Conservation (phyloP, 2,329 filamentous ascomycete species). For the Venturia effusa region DNA sequence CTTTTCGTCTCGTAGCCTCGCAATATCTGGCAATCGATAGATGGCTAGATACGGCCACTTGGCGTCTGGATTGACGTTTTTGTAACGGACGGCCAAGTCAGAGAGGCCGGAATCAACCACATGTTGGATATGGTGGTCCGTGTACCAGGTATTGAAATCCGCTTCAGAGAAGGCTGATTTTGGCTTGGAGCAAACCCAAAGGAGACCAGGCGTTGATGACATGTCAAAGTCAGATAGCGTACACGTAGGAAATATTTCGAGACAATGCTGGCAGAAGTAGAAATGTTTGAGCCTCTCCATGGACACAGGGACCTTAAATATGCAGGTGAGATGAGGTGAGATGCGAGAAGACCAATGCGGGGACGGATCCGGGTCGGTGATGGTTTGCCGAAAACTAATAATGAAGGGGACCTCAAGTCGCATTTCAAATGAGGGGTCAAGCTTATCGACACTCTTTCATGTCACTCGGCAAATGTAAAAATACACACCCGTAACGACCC, state of each 20-base stretch:
- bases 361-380: not conserved
- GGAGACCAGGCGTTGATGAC: slow-evolving; percentile 1
- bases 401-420: not conserved
- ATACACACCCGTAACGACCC: no score
- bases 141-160: slow-evolving; percentile 14
- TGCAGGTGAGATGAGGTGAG: not conserved
- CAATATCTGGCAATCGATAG: slow-evolving; percentile 13
- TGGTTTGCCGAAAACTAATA: not conserved
- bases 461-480: no score
- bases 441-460: not conserved
- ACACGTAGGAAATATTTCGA: not conserved
- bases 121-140: slow-evolving; percentile 11
- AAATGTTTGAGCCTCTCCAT: not conserved
- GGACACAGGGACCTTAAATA: not conserved
- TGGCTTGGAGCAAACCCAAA: slow-evolving; percentile 6
- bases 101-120: slow-evolving; percentile 8
- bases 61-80: slow-evolving; percentile 7
- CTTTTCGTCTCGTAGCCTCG: slow-evolving; percentile 8
- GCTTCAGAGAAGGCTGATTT: slow-evolving; percentile 6
- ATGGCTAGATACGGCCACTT: slow-evolving; percentile 12
- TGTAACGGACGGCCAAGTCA: slow-evolving; percentile 15
- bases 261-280: not conserved
- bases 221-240: not conserved
- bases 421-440: not conserved
- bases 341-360: not conserved